These are phyloP conservation scores for Phlebiopsis gigantea DNA, from an alignment of 768 basidiomycete genomes.

Conservation along the genomic window DNA sequence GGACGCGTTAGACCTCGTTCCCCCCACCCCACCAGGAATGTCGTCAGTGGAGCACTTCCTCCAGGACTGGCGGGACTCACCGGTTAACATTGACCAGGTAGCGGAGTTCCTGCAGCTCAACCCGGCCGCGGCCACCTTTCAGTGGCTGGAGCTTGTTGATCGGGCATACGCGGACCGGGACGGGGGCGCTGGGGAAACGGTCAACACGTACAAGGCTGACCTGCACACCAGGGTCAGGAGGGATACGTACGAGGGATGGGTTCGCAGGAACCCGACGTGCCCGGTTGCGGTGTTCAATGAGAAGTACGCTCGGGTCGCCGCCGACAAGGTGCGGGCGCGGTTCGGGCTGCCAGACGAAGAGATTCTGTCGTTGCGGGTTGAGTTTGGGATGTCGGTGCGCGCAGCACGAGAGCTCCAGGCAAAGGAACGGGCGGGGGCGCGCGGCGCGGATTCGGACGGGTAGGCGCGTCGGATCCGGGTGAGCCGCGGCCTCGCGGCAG, in stretches of 20 bases:
- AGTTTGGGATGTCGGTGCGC: not conserved
- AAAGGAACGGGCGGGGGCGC: no score
- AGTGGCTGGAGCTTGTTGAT: conserved; percentile 4
- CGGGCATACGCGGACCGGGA: not conserved
- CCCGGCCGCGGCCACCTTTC: conserved; percentile 2
- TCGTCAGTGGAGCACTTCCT: not conserved
- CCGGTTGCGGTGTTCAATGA: not conserved
- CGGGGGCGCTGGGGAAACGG: not conserved
- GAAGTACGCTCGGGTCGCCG: not conserved
- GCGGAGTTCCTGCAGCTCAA: conserved; percentile 5
- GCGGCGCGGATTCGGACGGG: not conserved
- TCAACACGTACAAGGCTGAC: not conserved
- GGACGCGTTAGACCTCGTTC: not conserved
- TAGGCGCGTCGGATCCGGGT: no score
- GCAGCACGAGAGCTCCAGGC: not conserved
- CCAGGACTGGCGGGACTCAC: not conserved
- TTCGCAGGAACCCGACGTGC: not conserved
- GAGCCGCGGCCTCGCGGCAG: not conserved
- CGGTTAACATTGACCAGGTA: not conserved
- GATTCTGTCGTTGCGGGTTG: no score
- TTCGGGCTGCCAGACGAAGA: not conserved
- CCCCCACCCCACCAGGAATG: not conserved
- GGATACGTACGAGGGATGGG: not conserved
- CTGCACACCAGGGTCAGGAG: not conserved
- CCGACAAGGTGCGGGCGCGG: not conserved